Base-by-base conservation (phyloP, 1,284 basidiomycete species). In the Sporisorium sorghi region DNA sequence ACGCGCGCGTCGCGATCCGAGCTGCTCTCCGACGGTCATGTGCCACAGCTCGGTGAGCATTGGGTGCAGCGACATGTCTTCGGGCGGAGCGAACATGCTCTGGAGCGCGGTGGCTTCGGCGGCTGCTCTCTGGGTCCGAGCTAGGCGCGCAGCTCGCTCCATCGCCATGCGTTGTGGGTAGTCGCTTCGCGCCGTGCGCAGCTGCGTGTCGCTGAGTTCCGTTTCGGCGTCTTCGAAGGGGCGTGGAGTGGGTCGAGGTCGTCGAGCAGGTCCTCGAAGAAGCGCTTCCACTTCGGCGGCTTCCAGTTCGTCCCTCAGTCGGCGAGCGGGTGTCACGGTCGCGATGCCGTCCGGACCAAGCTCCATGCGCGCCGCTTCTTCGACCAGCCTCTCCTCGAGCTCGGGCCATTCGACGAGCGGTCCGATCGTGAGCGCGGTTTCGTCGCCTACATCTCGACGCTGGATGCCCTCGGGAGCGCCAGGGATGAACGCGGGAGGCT, bases 341-440 rank as follows among this genome's bases (percentile, higher is more conserved):
- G 69, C 51, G 17, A 71, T 33, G 23, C 68, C 68, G 19, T 65
- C 58, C 17, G 58, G 55, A n/a, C 58, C 65, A 7, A 60, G 17
- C 19, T 60, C 57, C 53, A 71, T 55, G 8, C 53, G 59, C 17
- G 70, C 49, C 30, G 70, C 64, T 64, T 73, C 70, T 35, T 65
- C 64, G 1, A 52, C 57, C 1, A 73, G 60, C 5, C 71, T 32
- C 14, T 73, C 54, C 21, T 68, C 65, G 14, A 73, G 43, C 19
- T 73, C 71, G 8, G 65, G 71, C 71, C 71, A 73, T 44, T 64
- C 65, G 5, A 65, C 50, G 8, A 60, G 37, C 2, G 53, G 52
- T 8, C 53, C 65, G 32, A 55, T 55, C 2, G 48, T 57, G 10
- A 21, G 23, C 10, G 40, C 26, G 0, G 58, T 70, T 2, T 70